phyloP scores from a whole-genome alignment of 2,329 filamentous ascomycete species.

The Myrmaecium sp. region DNA sequence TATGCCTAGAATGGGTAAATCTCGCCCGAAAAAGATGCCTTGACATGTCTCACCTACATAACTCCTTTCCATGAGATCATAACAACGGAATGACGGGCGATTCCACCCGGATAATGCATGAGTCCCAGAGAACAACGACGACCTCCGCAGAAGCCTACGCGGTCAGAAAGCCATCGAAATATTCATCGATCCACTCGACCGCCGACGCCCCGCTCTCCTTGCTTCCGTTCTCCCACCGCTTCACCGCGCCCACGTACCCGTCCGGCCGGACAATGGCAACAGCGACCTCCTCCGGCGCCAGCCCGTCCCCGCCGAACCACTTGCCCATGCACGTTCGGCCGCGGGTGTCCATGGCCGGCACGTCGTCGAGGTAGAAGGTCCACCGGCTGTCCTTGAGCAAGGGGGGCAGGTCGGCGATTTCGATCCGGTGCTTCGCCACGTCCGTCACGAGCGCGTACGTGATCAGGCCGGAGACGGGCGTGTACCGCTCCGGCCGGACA shows the following conservation, averaged over 20 bases:
- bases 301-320: slow-evolving; percentile 49
- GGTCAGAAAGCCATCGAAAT: slow-evolving; percentile 31
- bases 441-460: slow-evolving; percentile 49
- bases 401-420: slow-evolving; percentile 46
- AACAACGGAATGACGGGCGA: no score
- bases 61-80: no score
- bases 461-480: slow-evolving; percentile 47
- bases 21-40: no score
- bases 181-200: slow-evolving; percentile 31
- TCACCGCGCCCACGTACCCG: slow-evolving; percentile 54
- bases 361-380: slow-evolving; percentile 56
- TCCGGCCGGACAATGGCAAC: slow-evolving; percentile 56
- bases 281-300: slow-evolving; percentile 40
- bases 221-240: slow-evolving; percentile 20
- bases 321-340: slow-evolving; percentile 41
- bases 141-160: slow-evolving; percentile 4
- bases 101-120: no score
- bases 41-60: no score
- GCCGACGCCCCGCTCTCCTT: slow-evolving; percentile 17
- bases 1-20: no score
- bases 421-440: slow-evolving; percentile 44
- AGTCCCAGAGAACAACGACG: no score
- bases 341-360: slow-evolving; percentile 38
- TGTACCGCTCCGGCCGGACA: slow-evolving; percentile 51
- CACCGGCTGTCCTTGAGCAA: slow-evolving; percentile 48